A percentile compares a stretch with the other conserved stretches of the same genome.
These are phyloP conservation scores for Lachancea cidri DNA, from an alignment of 805 yeast species.

Conservation along the genomic window DNA sequence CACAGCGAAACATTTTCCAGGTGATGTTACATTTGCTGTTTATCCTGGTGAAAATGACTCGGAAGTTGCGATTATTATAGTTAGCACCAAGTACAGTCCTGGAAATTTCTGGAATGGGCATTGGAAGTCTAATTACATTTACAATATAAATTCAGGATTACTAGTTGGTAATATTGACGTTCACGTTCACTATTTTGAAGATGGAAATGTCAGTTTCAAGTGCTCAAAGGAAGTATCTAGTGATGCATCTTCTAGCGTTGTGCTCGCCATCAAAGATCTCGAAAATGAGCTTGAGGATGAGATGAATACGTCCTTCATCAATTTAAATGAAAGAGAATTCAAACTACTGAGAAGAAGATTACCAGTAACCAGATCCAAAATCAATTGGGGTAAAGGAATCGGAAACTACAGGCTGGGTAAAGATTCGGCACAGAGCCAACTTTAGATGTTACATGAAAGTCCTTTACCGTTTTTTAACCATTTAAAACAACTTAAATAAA, in stretches of 20 bases:
- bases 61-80: constrained; percentile 45
- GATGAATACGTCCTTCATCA: constrained; percentile 57
- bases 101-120: constrained; percentile 84
- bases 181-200: constrained; percentile 91
- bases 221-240: constrained; percentile 36
- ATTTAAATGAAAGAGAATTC: constrained; percentile 74
- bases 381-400: constrained; percentile 93
- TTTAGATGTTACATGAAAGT: not conserved
- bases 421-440: constrained; percentile 53
- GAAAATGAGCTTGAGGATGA: constrained; percentile 59
- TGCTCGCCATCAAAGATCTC: constrained; percentile 45
- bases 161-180: constrained; percentile 54
- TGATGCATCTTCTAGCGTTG: constrained; percentile 21
- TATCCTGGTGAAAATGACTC: constrained; percentile 32
- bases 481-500: constrained; percentile 43
- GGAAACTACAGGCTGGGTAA: constrained; percentile 85
- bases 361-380: constrained; percentile 86
- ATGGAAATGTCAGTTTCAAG: constrained; percentile 85
- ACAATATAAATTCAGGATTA: constrained; percentile 30
- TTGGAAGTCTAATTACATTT: constrained; percentile 68
- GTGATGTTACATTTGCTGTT: constrained; percentile 42
- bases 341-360: constrained; percentile 83
- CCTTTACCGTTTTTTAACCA: not conserved
- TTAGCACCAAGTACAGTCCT: constrained; percentile 68
- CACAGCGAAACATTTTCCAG: constrained; percentile 62